phyloP scores from a whole-genome alignment of 805 yeast species.

The Debaryomyces prosopidis region DNA sequence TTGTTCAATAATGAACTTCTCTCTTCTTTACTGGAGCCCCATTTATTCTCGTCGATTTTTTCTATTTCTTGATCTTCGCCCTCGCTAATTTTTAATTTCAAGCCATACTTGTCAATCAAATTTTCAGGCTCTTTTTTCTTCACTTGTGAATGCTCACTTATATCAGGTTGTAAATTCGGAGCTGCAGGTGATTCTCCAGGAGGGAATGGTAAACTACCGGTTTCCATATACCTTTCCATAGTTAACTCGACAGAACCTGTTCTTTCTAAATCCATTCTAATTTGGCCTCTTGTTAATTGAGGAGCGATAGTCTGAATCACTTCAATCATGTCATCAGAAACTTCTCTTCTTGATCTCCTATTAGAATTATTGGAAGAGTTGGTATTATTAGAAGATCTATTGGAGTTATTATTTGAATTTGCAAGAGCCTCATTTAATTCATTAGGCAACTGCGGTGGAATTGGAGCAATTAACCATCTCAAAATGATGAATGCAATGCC shows the following conservation, averaged over 20 bases:
- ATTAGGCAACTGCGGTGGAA: conserved; percentile 37
- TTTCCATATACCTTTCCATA: conserved; percentile 66
- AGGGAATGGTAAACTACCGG: conserved; percentile 61
- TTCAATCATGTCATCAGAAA: conserved; percentile 75
- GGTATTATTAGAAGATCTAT: conserved; percentile 9
- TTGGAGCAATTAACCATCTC: conserved; percentile 66
- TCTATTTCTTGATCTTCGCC: conserved; percentile 17
- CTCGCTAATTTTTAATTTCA: conserved; percentile 25
- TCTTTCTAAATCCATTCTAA: conserved; percentile 67
- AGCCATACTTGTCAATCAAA: conserved; percentile 43
- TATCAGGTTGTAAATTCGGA: conserved; percentile 11
- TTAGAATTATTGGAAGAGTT: conserved; percentile 10
- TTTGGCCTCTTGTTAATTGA: conserved; percentile 63
- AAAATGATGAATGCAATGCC: conserved; percentile 57
- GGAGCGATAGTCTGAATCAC: conserved; percentile 86
- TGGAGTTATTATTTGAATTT: background rate
- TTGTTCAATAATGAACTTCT: conserved; percentile 20
- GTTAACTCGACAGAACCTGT: conserved; percentile 84
- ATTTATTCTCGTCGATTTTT: conserved; percentile 31
- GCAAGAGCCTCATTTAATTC: conserved; percentile 11
- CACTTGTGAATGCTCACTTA: conserved; percentile 2
- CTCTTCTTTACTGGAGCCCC: conserved; percentile 25
- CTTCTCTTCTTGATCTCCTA: conserved; percentile 39
- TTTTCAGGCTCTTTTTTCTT: conserved; percentile 15
- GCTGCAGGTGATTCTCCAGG: conserved; percentile 29